Base-by-base conservation (phyloP, 352 stramenopile genomes). In the Pythium insidiosum region DNA sequence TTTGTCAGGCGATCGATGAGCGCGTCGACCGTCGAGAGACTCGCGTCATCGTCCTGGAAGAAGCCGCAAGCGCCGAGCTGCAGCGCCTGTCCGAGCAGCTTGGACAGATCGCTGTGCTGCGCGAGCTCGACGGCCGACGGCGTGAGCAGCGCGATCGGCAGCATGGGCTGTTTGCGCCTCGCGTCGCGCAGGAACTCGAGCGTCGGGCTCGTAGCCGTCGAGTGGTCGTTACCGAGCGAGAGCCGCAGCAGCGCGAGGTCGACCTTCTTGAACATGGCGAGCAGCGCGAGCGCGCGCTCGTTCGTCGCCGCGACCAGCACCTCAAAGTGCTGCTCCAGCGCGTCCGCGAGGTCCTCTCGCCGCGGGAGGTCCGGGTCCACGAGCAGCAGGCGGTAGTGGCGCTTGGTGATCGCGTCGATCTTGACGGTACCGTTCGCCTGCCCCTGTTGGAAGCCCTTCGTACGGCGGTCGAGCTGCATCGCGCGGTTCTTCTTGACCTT, bases 401-500 rank as follows among this genome's bases (percentile, higher is more conserved):
- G 63, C 22, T 64, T 61, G 1, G 64, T 82, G 38, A 82, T 71
- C 24, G 73, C 50, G 40, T 88, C 58, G 9, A 74, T 42, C 16
- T 84, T 35, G 16, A 86, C 52, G 2, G 57, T 76, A 16, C 50
- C 50, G 23, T 65, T 54, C 7, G 77, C 68, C 7, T 80, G 36
- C 0, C 75, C 75, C 3, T 50, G 38, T 31, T 88, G 61, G 36
- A 88, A 84, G 0, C 73, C 75, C 35, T 70, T 76, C 1, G 68
- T 80, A 40, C 73, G 73, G 19, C 76, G 61, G 40, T 86, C 68
- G 7, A 86, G 66, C 43, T 84, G 70, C 68, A 84, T 79, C 6
- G 76, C 76, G 20, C 71, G 73, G 58, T 85, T 84, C 43, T 84
- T 85, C 53, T 84, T 84, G 25, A 82, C 67, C 46, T 84, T 88